These are phyloP conservation scores for Geosmithia morbida DNA, from an alignment of 2,329 filamentous ascomycete species.

Conservation along the genomic window DNA sequence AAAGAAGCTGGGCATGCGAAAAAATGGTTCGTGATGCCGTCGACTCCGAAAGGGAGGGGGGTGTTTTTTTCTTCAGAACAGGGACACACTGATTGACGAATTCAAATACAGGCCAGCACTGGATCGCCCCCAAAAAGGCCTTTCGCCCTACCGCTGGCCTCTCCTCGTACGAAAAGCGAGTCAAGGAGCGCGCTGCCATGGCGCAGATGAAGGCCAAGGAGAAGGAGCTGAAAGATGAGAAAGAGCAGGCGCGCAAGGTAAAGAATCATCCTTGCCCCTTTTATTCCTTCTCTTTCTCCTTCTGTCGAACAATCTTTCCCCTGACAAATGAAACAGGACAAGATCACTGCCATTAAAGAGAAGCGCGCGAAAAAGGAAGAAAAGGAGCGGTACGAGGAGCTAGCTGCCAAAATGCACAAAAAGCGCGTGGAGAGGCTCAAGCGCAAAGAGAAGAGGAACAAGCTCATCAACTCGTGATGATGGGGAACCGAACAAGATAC, in stretches of 20 bases:
- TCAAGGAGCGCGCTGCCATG: slow-evolving; percentile 53
- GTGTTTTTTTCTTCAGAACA: background rate
- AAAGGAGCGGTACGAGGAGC: slow-evolving; percentile 79
- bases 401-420: slow-evolving; percentile 96
- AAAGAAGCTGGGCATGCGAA: slow-evolving; percentile 53
- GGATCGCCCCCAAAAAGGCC: slow-evolving; percentile 70
- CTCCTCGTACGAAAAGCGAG: slow-evolving; percentile 64
- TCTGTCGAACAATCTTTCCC: too few species aligned
- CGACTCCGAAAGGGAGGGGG: background rate
- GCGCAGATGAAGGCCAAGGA: slow-evolving; percentile 82
- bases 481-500: too few species aligned
- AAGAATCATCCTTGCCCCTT: too few species aligned
- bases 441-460: slow-evolving; percentile 93
- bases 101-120: slow-evolving; percentile 97
- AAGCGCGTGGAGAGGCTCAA: slow-evolving; percentile 89
- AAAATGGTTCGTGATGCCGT: slow-evolving; percentile 56
- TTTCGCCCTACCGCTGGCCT: slow-evolving; percentile 73
- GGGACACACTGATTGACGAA: background rate
- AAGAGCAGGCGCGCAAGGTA: slow-evolving; percentile 77
- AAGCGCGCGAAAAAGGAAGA: slow-evolving; percentile 83
- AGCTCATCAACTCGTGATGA: slow-evolving; percentile 57
- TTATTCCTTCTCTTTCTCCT: too few species aligned
- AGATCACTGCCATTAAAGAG: slow-evolving; percentile 67
- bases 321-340: too few species aligned
- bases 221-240: slow-evolving; percentile 91